phyloP scores from a whole-genome alignment of 2,329 filamentous ascomycete genomes.

The Ploettnerulaceae sp. region DNA sequence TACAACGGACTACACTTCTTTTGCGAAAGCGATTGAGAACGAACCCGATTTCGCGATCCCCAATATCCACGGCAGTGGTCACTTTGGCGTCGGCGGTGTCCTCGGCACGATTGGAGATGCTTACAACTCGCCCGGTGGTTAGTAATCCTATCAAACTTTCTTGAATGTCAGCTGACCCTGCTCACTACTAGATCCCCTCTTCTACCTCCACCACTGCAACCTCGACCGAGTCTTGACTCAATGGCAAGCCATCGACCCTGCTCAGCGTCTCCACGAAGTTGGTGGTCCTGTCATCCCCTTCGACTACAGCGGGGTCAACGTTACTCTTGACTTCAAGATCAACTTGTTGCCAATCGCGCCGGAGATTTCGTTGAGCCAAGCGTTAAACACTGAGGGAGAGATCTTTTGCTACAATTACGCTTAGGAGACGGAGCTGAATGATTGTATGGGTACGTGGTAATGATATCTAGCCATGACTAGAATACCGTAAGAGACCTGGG shows the following conservation, averaged over 20 bases:
- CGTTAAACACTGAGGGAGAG: conserved; percentile 2
- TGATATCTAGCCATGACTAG: too few relatives aligned
- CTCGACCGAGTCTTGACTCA: conserved; percentile 8
- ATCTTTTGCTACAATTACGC: conserved; percentile 6
- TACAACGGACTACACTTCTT: conserved; percentile 4
- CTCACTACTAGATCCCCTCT: conserved; percentile 9
- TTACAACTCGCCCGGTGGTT: conserved; percentile 7
- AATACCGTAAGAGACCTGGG: too few relatives aligned
- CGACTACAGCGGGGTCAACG: conserved; percentile 7
- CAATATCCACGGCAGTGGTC: conserved; percentile 9
- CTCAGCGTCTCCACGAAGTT: conserved; percentile 1
- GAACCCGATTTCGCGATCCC: conserved; percentile 3
- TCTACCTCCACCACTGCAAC: conserved; percentile 12
- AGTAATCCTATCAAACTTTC: too few relatives aligned
- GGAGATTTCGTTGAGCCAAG: conserved; percentile 3
- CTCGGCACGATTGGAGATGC: conserved; percentile 8
- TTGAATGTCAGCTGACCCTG: too few relatives aligned
- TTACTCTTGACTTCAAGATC: conserved; percentile 9
- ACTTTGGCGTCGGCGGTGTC: conserved; percentile 6
- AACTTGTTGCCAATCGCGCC: neutral
- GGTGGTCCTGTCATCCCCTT: conserved; percentile 6
- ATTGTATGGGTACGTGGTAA: neutral
- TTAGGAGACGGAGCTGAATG: neutral
- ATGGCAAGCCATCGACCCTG: conserved; percentile 6
- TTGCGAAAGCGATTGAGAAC: conserved; percentile 7